phyloP scores from a whole-genome alignment of 768 basidiomycete species.

The Paxillus involutus region DNA sequence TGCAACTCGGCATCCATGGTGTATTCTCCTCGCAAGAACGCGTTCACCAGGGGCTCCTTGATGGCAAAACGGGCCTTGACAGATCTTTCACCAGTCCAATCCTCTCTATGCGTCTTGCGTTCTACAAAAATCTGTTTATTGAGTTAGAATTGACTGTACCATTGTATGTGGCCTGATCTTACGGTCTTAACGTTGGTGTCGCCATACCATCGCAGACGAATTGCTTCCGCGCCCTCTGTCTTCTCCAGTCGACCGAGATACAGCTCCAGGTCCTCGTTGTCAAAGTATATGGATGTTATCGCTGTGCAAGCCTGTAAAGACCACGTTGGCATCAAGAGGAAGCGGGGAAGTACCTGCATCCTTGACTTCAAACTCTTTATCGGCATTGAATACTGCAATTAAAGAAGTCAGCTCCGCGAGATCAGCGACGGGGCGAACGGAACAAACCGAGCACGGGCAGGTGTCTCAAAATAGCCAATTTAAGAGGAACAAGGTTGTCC shows the following conservation, averaged over 20 bases:
- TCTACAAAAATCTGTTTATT: constrained; percentile 73
- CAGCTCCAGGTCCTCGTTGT: constrained; percentile 92
- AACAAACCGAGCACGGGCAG: constrained; percentile 87
- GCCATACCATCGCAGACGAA: constrained; percentile 97
- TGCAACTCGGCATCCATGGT: constrained; percentile 94
- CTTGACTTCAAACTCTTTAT: constrained; percentile 87
- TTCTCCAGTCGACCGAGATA: constrained; percentile 97
- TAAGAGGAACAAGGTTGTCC: constrained; percentile 91
- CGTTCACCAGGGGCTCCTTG: constrained; percentile 91
- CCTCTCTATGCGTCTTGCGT: constrained; percentile 92
- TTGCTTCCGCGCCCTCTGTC: constrained; percentile 96
- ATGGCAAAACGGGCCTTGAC: constrained; percentile 97
- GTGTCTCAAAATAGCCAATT: constrained; percentile 88
- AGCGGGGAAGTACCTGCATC: constrained; percentile 59
- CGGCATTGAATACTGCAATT: constrained; percentile 79
- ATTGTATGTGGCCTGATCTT: constrained; percentile 21
- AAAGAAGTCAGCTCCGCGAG: constrained; percentile 5
- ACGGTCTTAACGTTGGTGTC: constrained; percentile 81
- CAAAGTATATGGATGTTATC: constrained; percentile 97
- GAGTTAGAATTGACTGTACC: background rate
- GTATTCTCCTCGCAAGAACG: constrained; percentile 86
- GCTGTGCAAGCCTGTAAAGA: constrained; percentile 43
- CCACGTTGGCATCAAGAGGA: background rate
- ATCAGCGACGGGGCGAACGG: background rate
- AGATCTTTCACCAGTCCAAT: constrained; percentile 99